Conservation (phyloP, 441 rosid genomes). For the Pelargonium myrrhifolium region DNA sequence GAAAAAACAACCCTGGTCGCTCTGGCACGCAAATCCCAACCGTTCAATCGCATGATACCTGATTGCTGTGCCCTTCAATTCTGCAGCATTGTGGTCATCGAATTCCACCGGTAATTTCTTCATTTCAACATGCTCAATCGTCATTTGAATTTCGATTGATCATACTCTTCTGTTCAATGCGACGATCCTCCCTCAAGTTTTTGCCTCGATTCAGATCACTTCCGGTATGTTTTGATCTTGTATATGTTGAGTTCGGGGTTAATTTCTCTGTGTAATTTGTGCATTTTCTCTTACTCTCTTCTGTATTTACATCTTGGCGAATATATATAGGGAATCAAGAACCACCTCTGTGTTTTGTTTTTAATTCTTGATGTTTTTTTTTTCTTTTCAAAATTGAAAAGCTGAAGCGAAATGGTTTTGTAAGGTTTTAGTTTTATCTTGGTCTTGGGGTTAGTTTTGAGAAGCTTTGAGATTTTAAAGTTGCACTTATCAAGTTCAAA, state of each 20-base stretch:
- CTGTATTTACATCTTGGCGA: not conserved
- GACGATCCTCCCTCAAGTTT: not conserved
- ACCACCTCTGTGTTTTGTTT: not conserved
- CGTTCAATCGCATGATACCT: not conserved
- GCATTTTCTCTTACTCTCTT: not conserved
- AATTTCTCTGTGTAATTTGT: not conserved
- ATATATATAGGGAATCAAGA: not conserved
- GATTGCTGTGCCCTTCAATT: not conserved
- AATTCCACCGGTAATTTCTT: conserved; percentile 3
- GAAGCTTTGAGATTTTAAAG: not conserved
- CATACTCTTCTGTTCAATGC: conserved; percentile 5
- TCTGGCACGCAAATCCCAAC: not conserved
- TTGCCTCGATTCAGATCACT: not conserved
- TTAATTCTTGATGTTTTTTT: not conserved
- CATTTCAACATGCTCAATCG: not conserved
- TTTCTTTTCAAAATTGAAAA: not conserved
- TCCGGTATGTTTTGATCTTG: conserved; percentile 1
- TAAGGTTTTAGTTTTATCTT: not conserved
- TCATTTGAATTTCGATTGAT: conserved; percentile 1
- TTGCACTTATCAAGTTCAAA: not conserved
- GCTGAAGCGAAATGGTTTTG: not conserved
- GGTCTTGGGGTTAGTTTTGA: not conserved
- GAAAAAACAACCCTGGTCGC: too few species aligned
- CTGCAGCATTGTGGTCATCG: not conserved
- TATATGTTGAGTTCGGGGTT: not conserved